Base-by-base conservation (phyloP, 441 rosid genomes). In the Melastoma candidum region DNA sequence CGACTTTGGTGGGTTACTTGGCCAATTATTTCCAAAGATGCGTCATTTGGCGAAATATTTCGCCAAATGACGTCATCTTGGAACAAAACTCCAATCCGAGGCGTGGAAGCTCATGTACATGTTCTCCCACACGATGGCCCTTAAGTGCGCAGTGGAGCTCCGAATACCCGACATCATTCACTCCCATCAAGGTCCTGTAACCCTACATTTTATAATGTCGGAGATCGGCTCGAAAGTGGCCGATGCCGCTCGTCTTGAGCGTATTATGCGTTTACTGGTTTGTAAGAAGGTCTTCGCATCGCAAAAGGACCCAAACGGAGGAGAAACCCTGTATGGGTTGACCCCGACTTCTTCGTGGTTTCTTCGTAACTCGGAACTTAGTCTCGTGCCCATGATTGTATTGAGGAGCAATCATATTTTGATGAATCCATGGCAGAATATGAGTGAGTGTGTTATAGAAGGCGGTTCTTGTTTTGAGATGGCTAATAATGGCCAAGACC, bases 91-190 rank as follows among this genome's bases (percentile, higher is more conserved):
- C 53, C 53, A 12, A 13, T 39, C 54, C 9, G 8, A 8, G 43
- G 4, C 26, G n/a, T 51, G 1, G 44, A 51, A 1, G 11, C 54
- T n/a, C 44, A 3, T 32, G 26, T 10, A 0, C 2, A 41, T 22
- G 2, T 51, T 13, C n/a, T 39, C 54, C 1, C 24, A 12, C 54
- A 26, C 44, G 0, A 51, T 51, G 54, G 54, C 44, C 12, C 41
- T 51, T 5, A 51, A 51, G 17, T 51, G 54, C 44, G 44, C 45
- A 0, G 54, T 51, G 12, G 44, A 51, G 41, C 54, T 51, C 44
- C 22, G 44, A 12, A 14, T 51, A 12, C 55, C 55, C n/a, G 55
- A 51, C 45, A 51, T 51, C 55, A 51, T 51, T 25, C 55, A 32
- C 12, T 51, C 55, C 41, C 17, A 32, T 2, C 24, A 24, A 1